Percentiles rank a stretch among this genome's conserved stretches.
phyloP scores from a whole-genome alignment of 78 protist species.

The Speleostelium caveatum region DNA sequence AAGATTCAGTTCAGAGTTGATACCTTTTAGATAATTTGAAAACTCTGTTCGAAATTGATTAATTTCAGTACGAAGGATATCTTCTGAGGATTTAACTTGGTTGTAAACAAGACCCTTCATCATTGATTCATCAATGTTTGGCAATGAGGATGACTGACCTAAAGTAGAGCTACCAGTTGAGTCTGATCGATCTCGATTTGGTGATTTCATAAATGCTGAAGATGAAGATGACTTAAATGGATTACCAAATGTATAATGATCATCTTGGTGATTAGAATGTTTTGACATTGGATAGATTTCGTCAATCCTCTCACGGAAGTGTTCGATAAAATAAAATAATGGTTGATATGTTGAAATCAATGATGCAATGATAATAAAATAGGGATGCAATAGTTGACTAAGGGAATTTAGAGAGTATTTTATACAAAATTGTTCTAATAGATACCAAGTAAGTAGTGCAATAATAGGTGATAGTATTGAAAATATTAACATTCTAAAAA shows the following conservation, averaged over 20 bases:
- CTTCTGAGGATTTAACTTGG: conserved; percentile 7
- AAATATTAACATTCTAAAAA: conserved; percentile 39
- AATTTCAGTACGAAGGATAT: neutral
- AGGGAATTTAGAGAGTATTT: conserved; percentile 23
- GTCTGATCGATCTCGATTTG: neutral
- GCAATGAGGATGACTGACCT: neutral
- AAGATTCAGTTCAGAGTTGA: neutral
- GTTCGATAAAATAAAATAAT: conserved; percentile 11
- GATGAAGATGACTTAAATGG: neutral
- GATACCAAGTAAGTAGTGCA: conserved; percentile 63
- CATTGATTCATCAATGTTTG: neutral
- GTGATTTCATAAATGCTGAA: neutral
- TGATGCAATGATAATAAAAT: conserved; percentile 49
- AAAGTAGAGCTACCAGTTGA: neutral
- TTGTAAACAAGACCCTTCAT: conserved; percentile 9
- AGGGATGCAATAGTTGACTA: conserved; percentile 68
- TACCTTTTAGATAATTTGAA: conserved; percentile 7
- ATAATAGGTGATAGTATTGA: conserved; percentile 45
- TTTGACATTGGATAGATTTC: neutral
- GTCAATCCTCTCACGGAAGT: conserved; percentile 30
- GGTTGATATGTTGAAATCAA: conserved; percentile 68
- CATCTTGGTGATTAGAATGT: neutral
- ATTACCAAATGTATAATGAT: neutral
- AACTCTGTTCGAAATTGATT: conserved; percentile 23
- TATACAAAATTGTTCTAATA: conserved; percentile 34